These are phyloP conservation scores for Leucogyrophana mollusca DNA, from an alignment of 768 basidiomycete species.

Conservation along the genomic window DNA sequence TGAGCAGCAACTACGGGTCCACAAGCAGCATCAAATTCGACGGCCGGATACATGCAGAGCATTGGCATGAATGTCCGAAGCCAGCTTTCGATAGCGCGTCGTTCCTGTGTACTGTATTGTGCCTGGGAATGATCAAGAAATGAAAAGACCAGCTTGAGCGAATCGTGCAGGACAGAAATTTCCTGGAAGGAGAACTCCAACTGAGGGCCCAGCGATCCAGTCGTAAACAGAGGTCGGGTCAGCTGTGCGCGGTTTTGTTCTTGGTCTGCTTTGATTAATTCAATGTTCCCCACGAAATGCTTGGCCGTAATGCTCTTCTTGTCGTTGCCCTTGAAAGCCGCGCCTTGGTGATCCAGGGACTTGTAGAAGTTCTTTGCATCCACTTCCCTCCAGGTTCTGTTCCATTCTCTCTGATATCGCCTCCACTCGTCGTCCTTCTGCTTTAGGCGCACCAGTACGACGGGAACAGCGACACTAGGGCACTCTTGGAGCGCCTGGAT, in stretches of 20 bases:
- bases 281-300: slow-evolving; percentile 79
- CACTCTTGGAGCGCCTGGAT: slow-evolving; percentile 88
- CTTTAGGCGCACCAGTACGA: slow-evolving; percentile 85
- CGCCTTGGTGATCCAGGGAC: slow-evolving; percentile 93
- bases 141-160: slow-evolving; percentile 84
- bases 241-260: slow-evolving; percentile 31
- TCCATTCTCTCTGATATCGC: slow-evolving; percentile 91
- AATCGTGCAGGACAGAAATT: slow-evolving; percentile 79
- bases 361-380: slow-evolving; percentile 99
- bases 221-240: slow-evolving; percentile 36
- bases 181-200: slow-evolving; percentile 80
- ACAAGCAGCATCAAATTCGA: slow-evolving; percentile 65
- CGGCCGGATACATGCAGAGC: slow-evolving; percentile 68
- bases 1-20: slow-evolving; percentile 52
- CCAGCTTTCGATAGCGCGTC: slow-evolving; percentile 81
- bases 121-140: slow-evolving; percentile 87
- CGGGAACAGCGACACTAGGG: slow-evolving; percentile 87
- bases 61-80: slow-evolving; percentile 81
- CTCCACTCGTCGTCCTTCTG: slow-evolving; percentile 98
- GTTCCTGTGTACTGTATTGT: slow-evolving; percentile 72
- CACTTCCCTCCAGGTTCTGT: slow-evolving; percentile 93
- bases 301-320: slow-evolving; percentile 90
- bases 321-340: slow-evolving; percentile 92
- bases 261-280: slow-evolving; percentile 63
- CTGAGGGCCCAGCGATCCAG: slow-evolving; percentile 61